These are phyloP conservation scores for Colletotrichum coccodes DNA, from an alignment of 2,329 filamentous ascomycete genomes.

Conservation along the genomic window DNA sequence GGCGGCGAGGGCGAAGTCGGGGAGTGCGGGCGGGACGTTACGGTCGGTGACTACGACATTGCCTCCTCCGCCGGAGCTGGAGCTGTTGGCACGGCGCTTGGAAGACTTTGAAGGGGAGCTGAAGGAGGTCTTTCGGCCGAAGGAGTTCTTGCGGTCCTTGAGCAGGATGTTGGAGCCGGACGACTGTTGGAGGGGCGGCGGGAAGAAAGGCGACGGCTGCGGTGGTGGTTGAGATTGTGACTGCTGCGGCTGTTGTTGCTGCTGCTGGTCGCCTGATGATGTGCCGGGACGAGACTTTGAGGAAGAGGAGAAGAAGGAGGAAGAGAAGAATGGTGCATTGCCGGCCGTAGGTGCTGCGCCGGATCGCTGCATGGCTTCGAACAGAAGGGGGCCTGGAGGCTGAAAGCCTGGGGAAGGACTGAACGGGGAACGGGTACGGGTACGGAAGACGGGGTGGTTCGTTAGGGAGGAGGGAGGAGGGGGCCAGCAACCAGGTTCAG, in stretches of 20 bases:
- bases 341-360: slow-evolving; percentile 33
- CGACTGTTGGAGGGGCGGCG: slow-evolving; percentile 32
- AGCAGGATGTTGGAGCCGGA: slow-evolving; percentile 43
- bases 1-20: slow-evolving; percentile 62
- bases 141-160: slow-evolving; percentile 63
- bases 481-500: slow-evolving; percentile 19
- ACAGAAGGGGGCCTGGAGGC: slow-evolving; percentile 5
- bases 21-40: slow-evolving; percentile 61
- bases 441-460: neutral
- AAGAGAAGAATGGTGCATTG: slow-evolving; percentile 47
- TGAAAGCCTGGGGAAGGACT: neutral
- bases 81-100: slow-evolving; percentile 53
- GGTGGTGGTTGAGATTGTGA: slow-evolving; percentile 32
- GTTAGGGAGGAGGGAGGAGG: slow-evolving; percentile 7
- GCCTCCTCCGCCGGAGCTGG: slow-evolving; percentile 52
- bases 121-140: slow-evolving; percentile 64
- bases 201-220: slow-evolving; percentile 31
- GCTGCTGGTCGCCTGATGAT: slow-evolving; percentile 32
- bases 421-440: neutral
- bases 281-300: slow-evolving; percentile 38
- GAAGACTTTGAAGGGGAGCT: slow-evolving; percentile 46
- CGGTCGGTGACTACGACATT: slow-evolving; percentile 55
- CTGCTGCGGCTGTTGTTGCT: slow-evolving; percentile 24
- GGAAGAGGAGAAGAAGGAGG: slow-evolving; percentile 47
- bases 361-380: slow-evolving; percentile 35